These are phyloP conservation scores for Calonectria pseudoturangicola DNA, from an alignment of 2,329 filamentous ascomycete species.

Conservation along the genomic window DNA sequence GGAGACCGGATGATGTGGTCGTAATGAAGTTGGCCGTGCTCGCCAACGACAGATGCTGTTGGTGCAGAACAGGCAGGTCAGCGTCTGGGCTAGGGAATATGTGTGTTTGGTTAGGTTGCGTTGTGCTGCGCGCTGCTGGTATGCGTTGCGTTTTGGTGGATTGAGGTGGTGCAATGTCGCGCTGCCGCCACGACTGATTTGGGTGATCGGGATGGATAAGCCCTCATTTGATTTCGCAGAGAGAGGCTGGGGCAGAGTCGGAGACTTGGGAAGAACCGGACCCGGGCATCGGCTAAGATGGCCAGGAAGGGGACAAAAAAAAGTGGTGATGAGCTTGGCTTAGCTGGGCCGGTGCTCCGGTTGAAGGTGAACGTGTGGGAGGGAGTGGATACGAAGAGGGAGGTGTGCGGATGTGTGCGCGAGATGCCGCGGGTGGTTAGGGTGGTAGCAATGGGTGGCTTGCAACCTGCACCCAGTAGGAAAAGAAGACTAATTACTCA, in stretches of 20 bases:
- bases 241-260: constrained; percentile 28
- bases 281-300: constrained; percentile 33
- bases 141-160: constrained; percentile 39
- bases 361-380: constrained; percentile 21
- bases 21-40: constrained; percentile 35
- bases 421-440: constrained; percentile 36
- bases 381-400: constrained; percentile 30
- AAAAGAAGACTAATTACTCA: constrained; percentile 42
- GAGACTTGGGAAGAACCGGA: constrained; percentile 29
- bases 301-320: constrained; percentile 28
- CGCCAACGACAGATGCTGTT: constrained; percentile 36
- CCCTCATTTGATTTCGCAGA: constrained; percentile 20
- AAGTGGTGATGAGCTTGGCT: constrained; percentile 23
- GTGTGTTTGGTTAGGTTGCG: constrained; percentile 38
- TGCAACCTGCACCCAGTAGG: constrained; percentile 29
- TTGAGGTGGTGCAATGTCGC: constrained; percentile 41
- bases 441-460: constrained; percentile 37
- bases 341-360: constrained; percentile 32
- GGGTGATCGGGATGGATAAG: constrained; percentile 32
- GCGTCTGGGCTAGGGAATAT: constrained; percentile 35
- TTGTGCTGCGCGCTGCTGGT: constrained; percentile 35
- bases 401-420: constrained; percentile 31
- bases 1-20: constrained; percentile 37
- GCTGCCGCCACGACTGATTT: constrained; percentile 34
- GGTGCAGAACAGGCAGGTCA: constrained; percentile 37